Evolutionary conservation across 345 rosid species (phyloP).

Genomic region (Rhodamnia rubescens): DNA sequence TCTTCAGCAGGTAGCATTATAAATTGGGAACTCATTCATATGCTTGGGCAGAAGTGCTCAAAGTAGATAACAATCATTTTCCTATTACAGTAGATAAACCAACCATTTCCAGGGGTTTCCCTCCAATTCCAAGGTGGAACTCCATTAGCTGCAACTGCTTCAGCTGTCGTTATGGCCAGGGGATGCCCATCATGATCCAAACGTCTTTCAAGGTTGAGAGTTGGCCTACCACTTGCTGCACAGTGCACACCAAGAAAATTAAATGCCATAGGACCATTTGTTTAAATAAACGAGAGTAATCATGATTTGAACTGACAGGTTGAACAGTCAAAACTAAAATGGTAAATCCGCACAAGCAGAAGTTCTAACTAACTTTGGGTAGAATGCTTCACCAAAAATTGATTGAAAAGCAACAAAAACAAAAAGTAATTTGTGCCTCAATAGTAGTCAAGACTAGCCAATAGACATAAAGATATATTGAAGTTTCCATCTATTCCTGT

Average conservation of each 20-base stretch:
- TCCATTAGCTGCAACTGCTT: conserved; percentile 72
- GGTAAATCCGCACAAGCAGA: background rate
- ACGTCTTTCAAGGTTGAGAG: conserved; percentile 90
- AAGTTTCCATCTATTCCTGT: background rate
- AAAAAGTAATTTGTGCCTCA: background rate
- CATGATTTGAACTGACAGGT: background rate
- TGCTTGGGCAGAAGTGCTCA: background rate
- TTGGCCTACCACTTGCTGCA: conserved; percentile 71
- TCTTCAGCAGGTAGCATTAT: background rate
- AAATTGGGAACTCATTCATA: background rate
- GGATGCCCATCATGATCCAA: conserved; percentile 96
- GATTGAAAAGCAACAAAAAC: background rate
- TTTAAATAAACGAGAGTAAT: background rate
- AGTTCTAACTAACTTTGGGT: background rate
- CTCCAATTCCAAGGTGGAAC: conserved; percentile 99
- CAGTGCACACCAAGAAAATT: conserved; percentile 8
- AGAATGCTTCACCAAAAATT: background rate
- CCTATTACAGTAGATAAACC: conserved; percentile 4
- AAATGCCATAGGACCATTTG: background rate
- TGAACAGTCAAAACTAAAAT: background rate
- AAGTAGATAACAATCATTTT: background rate
- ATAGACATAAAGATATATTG: background rate
- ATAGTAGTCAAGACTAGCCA: background rate
- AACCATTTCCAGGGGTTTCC: conserved; percentile 86
- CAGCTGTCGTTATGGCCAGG: conserved; percentile 78